A percentile compares a stretch with the other conserved stretches of the same genome.
phyloP scores from a whole-genome alignment of 1,284 basidiomycete species.

The Ganoderma boninense region DNA sequence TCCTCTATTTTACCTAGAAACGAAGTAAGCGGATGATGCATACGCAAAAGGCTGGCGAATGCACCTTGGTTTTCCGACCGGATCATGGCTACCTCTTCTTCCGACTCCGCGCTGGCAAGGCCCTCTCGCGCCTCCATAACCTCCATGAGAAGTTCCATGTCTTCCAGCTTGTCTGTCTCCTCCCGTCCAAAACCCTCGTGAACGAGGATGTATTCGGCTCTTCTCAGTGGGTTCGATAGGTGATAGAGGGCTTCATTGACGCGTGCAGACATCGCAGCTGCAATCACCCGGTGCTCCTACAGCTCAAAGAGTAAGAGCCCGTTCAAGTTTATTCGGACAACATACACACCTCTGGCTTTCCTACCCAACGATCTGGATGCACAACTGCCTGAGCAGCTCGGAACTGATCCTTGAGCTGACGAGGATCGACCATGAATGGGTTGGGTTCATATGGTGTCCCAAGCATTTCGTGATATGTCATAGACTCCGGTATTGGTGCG shows the following conservation, averaged over 20 bases:
- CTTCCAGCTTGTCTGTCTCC: conserved; percentile 82
- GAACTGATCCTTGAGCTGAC: conserved; percentile 66
- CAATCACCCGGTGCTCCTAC: conserved; percentile 67
- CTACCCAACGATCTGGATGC: conserved; percentile 84
- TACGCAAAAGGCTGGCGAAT: conserved; percentile 36
- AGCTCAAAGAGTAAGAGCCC: background rate
- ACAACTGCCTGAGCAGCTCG: conserved; percentile 75
- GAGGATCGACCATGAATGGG: conserved; percentile 68
- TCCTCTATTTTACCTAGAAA: conserved; percentile 61
- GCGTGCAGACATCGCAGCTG: conserved; percentile 70
- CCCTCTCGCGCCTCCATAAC: conserved; percentile 87
- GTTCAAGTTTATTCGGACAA: too few species aligned
- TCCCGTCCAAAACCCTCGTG: conserved; percentile 65
- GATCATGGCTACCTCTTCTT: conserved; percentile 62
- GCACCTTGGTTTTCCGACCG: conserved; percentile 68
- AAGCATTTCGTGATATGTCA: conserved; percentile 70
- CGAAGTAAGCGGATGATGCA: conserved; percentile 6
- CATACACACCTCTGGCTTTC: conserved; percentile 44
- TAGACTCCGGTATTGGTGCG: conserved; percentile 56
- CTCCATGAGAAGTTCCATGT: conserved; percentile 77
- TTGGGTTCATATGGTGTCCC: conserved; percentile 65
- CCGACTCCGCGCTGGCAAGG: conserved; percentile 70
- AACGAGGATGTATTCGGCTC: conserved; percentile 77
- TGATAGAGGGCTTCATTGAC: conserved; percentile 83
- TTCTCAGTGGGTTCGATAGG: conserved; percentile 68